phyloP scores from a whole-genome alignment of 192 early-diverging fungal genomes.

The Glomus cerebriforme region DNA sequence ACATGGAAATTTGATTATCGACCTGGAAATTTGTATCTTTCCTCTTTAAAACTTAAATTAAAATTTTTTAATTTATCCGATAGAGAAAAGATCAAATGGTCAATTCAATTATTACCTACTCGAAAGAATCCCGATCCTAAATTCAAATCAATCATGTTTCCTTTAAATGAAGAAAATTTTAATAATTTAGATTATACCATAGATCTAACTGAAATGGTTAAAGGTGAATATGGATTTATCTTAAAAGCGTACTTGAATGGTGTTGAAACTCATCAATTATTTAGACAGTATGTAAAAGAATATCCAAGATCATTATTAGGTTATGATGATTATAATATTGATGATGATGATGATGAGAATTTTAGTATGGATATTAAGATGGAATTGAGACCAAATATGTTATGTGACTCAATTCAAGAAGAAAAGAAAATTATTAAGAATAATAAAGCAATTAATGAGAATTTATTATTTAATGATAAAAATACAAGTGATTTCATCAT shows the following conservation, averaged over 20 bases:
- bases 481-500: background rate
- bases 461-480: background rate
- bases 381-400: background rate
- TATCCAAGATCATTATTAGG: background rate
- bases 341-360: too few species aligned
- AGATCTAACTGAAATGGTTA: background rate
- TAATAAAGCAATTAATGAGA: too few species aligned
- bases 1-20: slow-evolving; percentile 1
- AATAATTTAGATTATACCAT: background rate
- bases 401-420: background rate
- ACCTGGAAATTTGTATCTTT: background rate
- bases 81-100: background rate
- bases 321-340: too few species aligned
- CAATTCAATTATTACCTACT: background rate
- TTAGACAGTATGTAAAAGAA: background rate
- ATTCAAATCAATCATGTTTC: background rate
- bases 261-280: background rate
- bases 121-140: background rate
- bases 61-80: background rate
- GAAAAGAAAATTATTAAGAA: too few species aligned
- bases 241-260: background rate
- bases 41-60: background rate
- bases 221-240: background rate
- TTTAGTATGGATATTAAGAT: background rate
- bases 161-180: background rate